Evolutionary conservation across 2,329 filamentous ascomycete genomes (phyloP), one percentile per base, ranked within the genome.

Genomic region (Verticillium albo-atrum): DNA sequence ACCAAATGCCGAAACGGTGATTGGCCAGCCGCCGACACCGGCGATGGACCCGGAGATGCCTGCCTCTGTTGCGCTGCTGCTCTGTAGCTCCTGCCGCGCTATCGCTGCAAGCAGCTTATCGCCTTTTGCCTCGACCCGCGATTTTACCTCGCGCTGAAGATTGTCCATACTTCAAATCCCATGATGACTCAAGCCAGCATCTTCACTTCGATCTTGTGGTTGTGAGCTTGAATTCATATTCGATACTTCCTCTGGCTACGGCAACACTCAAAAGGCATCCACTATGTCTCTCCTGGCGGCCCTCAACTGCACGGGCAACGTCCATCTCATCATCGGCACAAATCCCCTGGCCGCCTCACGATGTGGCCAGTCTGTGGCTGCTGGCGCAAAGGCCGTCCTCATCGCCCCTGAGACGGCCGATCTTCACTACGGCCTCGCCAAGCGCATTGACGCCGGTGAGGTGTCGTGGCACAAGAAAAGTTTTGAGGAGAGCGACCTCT

Each of bases 311-410:
- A 81, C 81, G 56, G 82, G 79, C 54, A 89, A 91, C 70, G 74
- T 93, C 47, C 95, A 99, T 72, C 81, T 99, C 60, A 85, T 99
- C 68, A 75, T 98, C 63, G 95, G 95, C 61, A 88, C 89, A 34
- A 95, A 93, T 68, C 87, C 94, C 15, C 83, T 99, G 47, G 94
- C 95, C n/a, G 89, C 89, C 57, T 85, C 92, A 32, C 86, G 95
- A 67, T 96, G 91, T 76, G 78, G 83, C 14, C 90, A 91, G 70
- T 93, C 91, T 3, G 75, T 97, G 56, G 85, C 89, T 68, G 90
- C 91, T 17, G 94, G 94, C 67, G 95, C 95, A 55, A 85, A 75
- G 54, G 92, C 95, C 0, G 83, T 95, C 50, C 77, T 98, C 52
- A 81, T 99, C 68, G 87, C 92, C 3, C 88, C 91, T 0, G 82